Percentiles rank a stretch among this genome's conserved stretches.
Evolutionary conservation across 2,329 filamentous ascomycete species (phyloP).

Genomic region (Colletotrichum paranaense): DNA sequence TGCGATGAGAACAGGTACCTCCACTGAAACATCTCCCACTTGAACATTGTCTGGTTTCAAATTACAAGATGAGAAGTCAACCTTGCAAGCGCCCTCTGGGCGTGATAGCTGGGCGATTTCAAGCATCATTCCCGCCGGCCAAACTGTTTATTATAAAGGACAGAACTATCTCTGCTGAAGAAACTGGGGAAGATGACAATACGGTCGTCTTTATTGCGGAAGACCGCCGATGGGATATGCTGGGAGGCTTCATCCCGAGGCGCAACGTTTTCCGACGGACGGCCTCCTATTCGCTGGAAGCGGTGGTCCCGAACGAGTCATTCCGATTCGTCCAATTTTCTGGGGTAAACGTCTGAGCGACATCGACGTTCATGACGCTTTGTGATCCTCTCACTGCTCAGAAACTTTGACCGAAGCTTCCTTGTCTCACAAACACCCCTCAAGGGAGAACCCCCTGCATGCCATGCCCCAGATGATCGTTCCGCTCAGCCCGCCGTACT

Average conservation of each 20-base stretch:
- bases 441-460: neutral
- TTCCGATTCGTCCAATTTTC: neutral
- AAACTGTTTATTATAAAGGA: neutral
- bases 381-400: neutral
- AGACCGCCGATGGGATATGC: neutral
- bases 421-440: neutral
- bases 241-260: neutral
- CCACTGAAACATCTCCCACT: slow-evolving; percentile 11
- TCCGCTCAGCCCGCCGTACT: too few relatives aligned
- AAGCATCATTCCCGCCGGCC: neutral
- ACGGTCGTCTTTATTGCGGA: neutral
- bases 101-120: neutral
- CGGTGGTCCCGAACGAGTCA: neutral
- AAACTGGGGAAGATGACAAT: neutral
- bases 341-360: neutral
- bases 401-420: neutral
- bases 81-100: neutral
- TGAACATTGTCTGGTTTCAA: neutral
- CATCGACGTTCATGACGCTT: neutral
- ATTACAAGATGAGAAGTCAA: neutral
- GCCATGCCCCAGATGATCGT: neutral
- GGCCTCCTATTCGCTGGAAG: neutral
- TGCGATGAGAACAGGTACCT: slow-evolving; percentile 48
- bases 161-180: neutral
- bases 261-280: neutral